Percentiles rank a stretch among this genome's conserved stretches.
Conservation (phyloP, 139 green algal species). For the Chlorella sp. region DNA sequence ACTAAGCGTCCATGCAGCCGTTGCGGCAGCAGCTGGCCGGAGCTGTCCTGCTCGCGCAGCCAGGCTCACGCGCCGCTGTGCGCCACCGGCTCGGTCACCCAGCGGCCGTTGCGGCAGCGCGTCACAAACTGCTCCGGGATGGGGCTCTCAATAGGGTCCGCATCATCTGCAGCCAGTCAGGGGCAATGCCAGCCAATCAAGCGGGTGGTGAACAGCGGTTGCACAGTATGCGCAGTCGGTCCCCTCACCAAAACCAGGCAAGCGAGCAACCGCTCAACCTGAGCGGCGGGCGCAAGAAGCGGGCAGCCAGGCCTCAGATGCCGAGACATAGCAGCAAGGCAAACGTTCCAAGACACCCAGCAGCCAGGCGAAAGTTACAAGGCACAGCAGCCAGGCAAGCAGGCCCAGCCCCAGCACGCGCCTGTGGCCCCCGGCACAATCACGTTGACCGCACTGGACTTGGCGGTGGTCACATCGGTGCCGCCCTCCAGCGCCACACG, state of each 20-base stretch:
- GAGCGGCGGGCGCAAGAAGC: no score
- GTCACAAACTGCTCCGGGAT: slow-evolving; percentile 92
- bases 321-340: no score
- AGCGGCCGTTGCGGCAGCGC: slow-evolving; percentile 65
- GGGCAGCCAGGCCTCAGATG: no score
- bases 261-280: no score
- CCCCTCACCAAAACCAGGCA: no score
- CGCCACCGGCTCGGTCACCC: slow-evolving; percentile 72
- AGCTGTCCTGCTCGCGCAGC: no score
- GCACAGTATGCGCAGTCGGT: no score
- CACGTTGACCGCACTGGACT: slow-evolving; percentile 91
- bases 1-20: neutral
- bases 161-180: slow-evolving; percentile 24
- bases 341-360: no score
- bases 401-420: neutral
- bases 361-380: no score
- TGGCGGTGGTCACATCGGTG: slow-evolving; percentile 79
- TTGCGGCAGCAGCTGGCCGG: no score
- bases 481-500: slow-evolving; percentile 43
- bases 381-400: neutral
- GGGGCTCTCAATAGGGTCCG: slow-evolving; percentile 71
- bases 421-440: slow-evolving; percentile 52
- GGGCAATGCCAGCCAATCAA: no score
- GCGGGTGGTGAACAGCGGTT: no score
- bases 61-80: neutral